Percentiles rank a stretch among this genome's conserved stretches.
Evolutionary conservation across 352 stramenopile genomes (phyloP).

Genomic region (Paralagenidium karlingii): DNA sequence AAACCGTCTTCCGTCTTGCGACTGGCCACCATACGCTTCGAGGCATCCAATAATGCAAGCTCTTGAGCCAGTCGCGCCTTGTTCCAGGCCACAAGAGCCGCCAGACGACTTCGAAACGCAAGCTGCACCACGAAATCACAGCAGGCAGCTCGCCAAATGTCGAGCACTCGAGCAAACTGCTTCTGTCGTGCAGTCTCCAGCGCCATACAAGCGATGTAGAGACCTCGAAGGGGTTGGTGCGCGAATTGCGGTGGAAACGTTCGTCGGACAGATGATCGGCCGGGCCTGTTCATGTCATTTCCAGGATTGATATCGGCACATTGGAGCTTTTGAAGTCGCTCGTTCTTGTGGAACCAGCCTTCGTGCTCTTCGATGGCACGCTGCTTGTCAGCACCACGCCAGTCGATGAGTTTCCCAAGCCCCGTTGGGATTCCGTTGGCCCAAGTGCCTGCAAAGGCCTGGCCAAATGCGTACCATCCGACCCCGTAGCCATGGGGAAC

Average conservation of each 20-base stretch:
- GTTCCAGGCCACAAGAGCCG: slow-evolving; percentile 6
- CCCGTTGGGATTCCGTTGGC: slow-evolving; percentile 13
- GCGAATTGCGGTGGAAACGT: background rate
- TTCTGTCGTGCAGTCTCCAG: slow-evolving; percentile 11
- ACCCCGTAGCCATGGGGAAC: slow-evolving; percentile 19
- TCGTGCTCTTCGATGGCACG: slow-evolving; percentile 3
- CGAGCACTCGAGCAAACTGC: slow-evolving; percentile 6
- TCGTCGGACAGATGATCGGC: no score
- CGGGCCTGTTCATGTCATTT: no score
- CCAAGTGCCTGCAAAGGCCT: slow-evolving; percentile 28
- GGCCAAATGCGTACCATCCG: slow-evolving; percentile 24
- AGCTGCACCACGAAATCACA: slow-evolving; percentile 9
- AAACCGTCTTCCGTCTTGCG: no score
- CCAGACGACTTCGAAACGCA: slow-evolving; percentile 3
- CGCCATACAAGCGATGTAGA: slow-evolving; percentile 11
- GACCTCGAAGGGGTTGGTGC: slow-evolving; percentile 7
- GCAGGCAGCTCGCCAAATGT: slow-evolving; percentile 10
- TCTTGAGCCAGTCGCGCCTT: slow-evolving; percentile 12
- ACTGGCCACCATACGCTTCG: no score
- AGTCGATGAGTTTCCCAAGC: slow-evolving; percentile 17
- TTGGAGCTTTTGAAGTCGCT: slow-evolving; percentile 13
- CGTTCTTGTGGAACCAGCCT: slow-evolving; percentile 37
- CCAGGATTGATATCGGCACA: slow-evolving; percentile 1
- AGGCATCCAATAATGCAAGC: slow-evolving; percentile 19
- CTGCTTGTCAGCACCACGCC: background rate